Evolutionary conservation across 345 rosid species (phyloP), one percentile per base, ranked within the genome.

Genomic region (Gossypioides kirkii): DNA sequence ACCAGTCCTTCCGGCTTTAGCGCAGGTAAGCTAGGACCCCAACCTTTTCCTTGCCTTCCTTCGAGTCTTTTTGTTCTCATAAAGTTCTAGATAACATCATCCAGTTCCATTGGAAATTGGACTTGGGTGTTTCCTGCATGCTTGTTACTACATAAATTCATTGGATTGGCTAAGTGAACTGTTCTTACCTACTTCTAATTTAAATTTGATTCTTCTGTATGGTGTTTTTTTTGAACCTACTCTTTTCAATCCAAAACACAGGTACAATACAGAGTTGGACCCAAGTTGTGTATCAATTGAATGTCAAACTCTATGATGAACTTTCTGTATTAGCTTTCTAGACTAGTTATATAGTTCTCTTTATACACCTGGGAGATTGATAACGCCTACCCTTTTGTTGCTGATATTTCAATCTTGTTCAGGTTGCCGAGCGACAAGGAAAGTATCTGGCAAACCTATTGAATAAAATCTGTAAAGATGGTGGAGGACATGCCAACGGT

Each of bases 341-440:
- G 10, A 14, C 14, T 45, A 20, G 41, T 25, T 46, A 41, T 28
- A 46, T 66, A 23, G 20, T 22, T 71, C 20, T 59, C 2, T 58
- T 22, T 43, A 64, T 43, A 23, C 26, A 11, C 18, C 17, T 32
- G 18, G 18, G 43, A 69, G n/a, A 49, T 68, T 71, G 49, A 46
- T 32, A 32, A 32, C 61, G 7, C 28, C 2, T 26, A 23, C 73
- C 16, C 49, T 70, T 26, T 17, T 32, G 41, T 16, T 68, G 71
- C 55, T 68, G 14, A 60, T 38, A 18, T 72, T 74, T 5, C 45
- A 60, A 68, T 65, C 61, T 71, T 70, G 38, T 62, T 73, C 81
- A 94, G 98, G 97, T 95, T 59, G 99, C 98, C 0, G 97, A 95
- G 81, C 82, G 99, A 75, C 96, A 95, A 84, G 97, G 99, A 10